These are phyloP conservation scores for Trichomonas vaginalis DNA, from an alignment of 208 protist genomes.

Conservation along the genomic window DNA sequence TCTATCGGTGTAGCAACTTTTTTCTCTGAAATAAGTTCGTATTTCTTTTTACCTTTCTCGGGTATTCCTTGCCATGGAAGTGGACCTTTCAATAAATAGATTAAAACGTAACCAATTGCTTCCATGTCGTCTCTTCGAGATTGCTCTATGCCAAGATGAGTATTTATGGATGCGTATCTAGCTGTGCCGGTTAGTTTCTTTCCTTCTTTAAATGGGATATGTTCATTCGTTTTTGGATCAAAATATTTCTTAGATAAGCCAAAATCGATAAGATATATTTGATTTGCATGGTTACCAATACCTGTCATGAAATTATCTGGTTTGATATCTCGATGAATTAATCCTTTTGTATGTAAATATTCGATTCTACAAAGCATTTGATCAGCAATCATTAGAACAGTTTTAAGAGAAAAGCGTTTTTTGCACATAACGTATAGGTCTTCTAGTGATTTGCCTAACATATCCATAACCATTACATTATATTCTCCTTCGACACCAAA, in stretches of 20 bases:
- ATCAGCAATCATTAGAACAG: constrained; percentile 86
- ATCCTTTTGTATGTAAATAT: constrained; percentile 84
- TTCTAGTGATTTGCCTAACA: constrained; percentile 85
- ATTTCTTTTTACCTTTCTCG: constrained; percentile 80
- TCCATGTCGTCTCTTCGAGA: constrained; percentile 54
- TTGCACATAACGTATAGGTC: constrained; percentile 80
- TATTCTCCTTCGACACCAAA: constrained; percentile 83
- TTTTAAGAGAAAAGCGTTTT: constrained; percentile 81
- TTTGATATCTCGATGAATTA: constrained; percentile 83
- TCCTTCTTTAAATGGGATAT: constrained; percentile 81
- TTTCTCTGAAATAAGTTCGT: constrained; percentile 85
- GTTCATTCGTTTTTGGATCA: constrained; percentile 82
- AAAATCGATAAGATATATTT: constrained; percentile 32
- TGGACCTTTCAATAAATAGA: constrained; percentile 92
- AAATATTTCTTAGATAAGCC: constrained; percentile 93
- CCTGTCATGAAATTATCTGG: constrained; percentile 98
- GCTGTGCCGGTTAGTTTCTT: constrained; percentile 69
- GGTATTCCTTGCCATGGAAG: constrained; percentile 90
- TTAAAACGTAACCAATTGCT: constrained; percentile 90
- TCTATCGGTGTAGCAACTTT: constrained; percentile 80
- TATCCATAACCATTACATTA: constrained; percentile 95
- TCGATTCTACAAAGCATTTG: constrained; percentile 82
- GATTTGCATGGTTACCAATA: constrained; percentile 55
- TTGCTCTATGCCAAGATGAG: constrained; percentile 93
- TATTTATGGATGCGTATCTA: constrained; percentile 95